Conservation (phyloP, 352 stramenopile species). For the Globisporangium nunn region DNA sequence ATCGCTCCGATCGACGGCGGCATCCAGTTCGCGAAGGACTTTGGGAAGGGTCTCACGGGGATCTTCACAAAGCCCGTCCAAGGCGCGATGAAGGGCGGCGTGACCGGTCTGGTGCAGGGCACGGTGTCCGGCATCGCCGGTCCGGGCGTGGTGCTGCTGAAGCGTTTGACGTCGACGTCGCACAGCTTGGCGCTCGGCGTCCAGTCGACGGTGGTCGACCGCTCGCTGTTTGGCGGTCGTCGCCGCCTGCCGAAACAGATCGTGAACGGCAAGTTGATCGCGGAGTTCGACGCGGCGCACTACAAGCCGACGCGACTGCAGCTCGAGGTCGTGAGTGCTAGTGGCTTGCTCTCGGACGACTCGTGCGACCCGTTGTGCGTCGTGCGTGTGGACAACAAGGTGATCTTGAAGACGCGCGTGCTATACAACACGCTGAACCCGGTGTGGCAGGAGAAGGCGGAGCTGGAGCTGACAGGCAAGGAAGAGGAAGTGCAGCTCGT, state of each 20-base stretch:
- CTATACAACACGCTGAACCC: constrained; percentile 85
- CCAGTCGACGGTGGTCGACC: constrained; percentile 75
- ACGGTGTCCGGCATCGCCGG: constrained; percentile 75
- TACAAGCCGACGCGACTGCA: constrained; percentile 53
- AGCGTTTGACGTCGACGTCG: constrained; percentile 78
- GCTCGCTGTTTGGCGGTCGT: constrained; percentile 66
- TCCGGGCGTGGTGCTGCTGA: constrained; percentile 76
- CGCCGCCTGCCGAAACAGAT: constrained; percentile 66
- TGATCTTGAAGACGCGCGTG: constrained; percentile 65
- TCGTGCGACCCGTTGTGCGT: constrained; percentile 77
- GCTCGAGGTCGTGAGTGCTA: constrained; percentile 66
- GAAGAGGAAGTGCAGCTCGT: constrained; percentile 69
- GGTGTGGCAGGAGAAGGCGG: constrained; percentile 69
- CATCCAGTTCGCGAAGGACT: constrained; percentile 81
- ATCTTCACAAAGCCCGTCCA: constrained; percentile 87
- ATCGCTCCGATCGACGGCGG: constrained; percentile 32
- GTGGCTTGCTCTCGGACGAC: constrained; percentile 60
- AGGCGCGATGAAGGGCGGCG: constrained; percentile 67
- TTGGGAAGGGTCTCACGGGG: constrained; percentile 76
- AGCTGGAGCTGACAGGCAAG: constrained; percentile 40
- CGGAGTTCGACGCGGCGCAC: constrained; percentile 54
- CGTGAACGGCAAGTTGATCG: constrained; percentile 53
- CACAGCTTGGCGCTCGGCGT: constrained; percentile 74
- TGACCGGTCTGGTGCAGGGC: constrained; percentile 69
- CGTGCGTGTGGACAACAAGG: constrained; percentile 57